phyloP scores from a whole-genome alignment of 225 moss, liverwort and hornwort species.

The Straminergon stramineum region DNA sequence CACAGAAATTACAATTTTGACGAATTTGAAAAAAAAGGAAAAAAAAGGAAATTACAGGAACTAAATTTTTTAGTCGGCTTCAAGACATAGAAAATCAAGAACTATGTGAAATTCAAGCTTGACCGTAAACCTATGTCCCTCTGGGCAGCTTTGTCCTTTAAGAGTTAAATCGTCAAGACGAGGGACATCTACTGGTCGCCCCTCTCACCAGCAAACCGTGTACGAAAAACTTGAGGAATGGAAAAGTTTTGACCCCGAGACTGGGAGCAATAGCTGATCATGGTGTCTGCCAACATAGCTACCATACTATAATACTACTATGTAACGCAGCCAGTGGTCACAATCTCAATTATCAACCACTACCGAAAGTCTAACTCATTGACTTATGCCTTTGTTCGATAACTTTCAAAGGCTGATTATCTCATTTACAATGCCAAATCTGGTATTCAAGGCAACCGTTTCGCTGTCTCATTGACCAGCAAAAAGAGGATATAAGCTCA shows the following conservation, averaged over 20 bases:
- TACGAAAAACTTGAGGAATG: not conserved
- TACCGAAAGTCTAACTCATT: not conserved
- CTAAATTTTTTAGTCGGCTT: not conserved
- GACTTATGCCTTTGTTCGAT: not conserved
- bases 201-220: not conserved
- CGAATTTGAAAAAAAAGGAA: not conserved
- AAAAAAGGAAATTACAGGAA: not conserved
- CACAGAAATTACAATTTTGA: not conserved
- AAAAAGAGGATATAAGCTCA: not conserved
- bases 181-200: not conserved
- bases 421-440: not conserved
- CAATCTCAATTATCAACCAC: not conserved
- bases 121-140: not conserved
- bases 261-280: not conserved
- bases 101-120: not conserved
- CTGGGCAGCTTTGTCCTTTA: too few species aligned
- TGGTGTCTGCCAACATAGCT: not conserved
- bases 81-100: not conserved
- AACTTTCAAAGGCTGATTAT: not conserved
- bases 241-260: not conserved
- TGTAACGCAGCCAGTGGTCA: not conserved
- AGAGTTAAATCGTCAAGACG: too few species aligned
- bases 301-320: not conserved
- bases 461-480: not conserved
- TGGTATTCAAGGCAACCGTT: not conserved